phyloP scores from a whole-genome alignment of 2,329 filamentous ascomycete genomes.

The Ophiostoma sp. region DNA sequence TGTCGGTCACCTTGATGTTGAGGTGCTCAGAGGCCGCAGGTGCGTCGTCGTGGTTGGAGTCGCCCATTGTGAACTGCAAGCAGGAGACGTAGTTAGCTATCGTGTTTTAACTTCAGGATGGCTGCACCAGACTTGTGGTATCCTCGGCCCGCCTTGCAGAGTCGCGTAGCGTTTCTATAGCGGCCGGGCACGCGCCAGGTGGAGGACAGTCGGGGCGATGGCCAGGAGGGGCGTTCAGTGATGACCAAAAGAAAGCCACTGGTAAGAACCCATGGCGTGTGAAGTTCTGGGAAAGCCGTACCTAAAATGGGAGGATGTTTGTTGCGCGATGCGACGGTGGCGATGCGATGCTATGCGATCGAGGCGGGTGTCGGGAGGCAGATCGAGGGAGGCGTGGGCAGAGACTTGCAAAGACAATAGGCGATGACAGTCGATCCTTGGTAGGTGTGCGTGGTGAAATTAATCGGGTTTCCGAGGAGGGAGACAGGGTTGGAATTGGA shows the following conservation, averaged over 20 bases:
- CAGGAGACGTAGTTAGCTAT: too few relatives aligned
- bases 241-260: too few relatives aligned
- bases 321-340: constrained; percentile 13
- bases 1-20: constrained; percentile 99
- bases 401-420: not conserved
- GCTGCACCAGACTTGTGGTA: too few relatives aligned
- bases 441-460: not conserved
- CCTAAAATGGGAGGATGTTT: not conserved
- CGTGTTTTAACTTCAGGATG: too few relatives aligned
- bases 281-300: too few relatives aligned
- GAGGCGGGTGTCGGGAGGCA: not conserved
- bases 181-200: not conserved
- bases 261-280: too few relatives aligned
- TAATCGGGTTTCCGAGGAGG: not conserved
- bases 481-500: not conserved
- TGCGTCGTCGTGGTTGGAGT: constrained; percentile 37
- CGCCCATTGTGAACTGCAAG: constrained; percentile 28
- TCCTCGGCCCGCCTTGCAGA: too few relatives aligned
- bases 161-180: too few relatives aligned
- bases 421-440: not conserved
- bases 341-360: not conserved
- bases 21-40: constrained; percentile 61
- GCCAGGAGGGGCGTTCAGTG: too few relatives aligned
- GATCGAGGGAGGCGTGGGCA: not conserved
- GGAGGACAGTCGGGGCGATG: not conserved